Percentiles rank a stretch among this genome's conserved stretches.
Conservation (phyloP, 768 basidiomycete species). For the Podaxis sp. region DNA sequence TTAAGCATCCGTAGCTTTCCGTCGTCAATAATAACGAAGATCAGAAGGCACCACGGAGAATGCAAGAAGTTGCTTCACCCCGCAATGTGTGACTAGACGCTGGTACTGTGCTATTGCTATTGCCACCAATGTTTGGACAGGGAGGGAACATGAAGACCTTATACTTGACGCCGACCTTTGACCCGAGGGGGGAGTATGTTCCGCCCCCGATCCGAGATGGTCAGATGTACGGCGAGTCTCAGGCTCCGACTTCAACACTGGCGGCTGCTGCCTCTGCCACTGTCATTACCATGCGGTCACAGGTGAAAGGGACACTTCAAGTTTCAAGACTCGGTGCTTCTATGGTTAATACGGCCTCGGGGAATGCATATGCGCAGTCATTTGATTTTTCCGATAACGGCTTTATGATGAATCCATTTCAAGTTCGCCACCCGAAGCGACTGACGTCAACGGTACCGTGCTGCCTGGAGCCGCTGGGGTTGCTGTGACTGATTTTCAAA, state of each 20-base stretch:
- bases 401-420: not conserved
- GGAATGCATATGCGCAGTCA: not conserved
- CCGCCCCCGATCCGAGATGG: constrained; percentile 1
- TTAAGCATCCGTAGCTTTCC: not conserved
- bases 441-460: not conserved
- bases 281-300: not conserved
- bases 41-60: not conserved
- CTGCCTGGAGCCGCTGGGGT: not conserved
- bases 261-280: not conserved
- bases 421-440: not conserved
- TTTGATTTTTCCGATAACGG: not conserved
- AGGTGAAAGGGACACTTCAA: not conserved
- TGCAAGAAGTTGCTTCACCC: not conserved
- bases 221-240: not conserved
- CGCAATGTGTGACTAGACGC: not conserved
- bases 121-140: not conserved
- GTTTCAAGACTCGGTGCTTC: not conserved
- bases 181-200: not conserved
- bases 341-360: not conserved
- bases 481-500: not conserved
- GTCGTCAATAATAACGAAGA: not conserved
- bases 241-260: not conserved
- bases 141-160: not conserved
- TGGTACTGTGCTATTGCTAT: not conserved
- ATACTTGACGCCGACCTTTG: not conserved